phyloP scores from a whole-genome alignment of 2,329 filamentous ascomycete genomes.

The Herpotrichia juniperi region DNA sequence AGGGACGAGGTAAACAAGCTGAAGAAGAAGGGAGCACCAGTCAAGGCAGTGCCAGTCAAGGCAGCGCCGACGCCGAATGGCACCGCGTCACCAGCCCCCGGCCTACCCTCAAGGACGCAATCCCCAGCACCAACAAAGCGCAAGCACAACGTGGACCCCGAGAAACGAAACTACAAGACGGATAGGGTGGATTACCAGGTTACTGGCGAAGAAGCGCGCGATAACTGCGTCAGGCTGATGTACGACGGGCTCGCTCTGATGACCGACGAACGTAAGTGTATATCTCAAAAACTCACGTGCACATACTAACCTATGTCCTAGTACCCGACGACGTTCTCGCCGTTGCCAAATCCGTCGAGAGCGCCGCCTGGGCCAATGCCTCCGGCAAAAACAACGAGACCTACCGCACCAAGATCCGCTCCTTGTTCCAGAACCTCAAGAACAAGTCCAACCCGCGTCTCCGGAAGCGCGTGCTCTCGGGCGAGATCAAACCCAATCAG shows the following conservation, averaged over 20 bases:
- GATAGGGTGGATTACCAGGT: conserved; percentile 80
- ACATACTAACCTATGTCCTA: conserved; percentile 23
- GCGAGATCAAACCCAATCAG: conserved; percentile 71
- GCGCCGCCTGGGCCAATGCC: conserved; percentile 72
- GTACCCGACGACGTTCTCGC: conserved; percentile 69
- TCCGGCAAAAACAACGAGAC: conserved; percentile 72
- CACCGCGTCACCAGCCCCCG: conserved; percentile 49
- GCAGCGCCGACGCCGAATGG: conserved; percentile 33
- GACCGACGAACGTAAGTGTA: conserved; percentile 56
- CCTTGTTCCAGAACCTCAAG: conserved; percentile 93
- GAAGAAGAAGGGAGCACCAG: conserved; percentile 34
- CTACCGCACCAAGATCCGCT: conserved; percentile 89
- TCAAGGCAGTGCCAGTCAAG: conserved; percentile 5
- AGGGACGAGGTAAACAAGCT: conserved; percentile 73
- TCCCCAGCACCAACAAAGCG: conserved; percentile 59
- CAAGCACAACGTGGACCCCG: conserved; percentile 65
- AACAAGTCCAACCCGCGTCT: conserved; percentile 84
- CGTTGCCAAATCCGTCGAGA: conserved; percentile 74
- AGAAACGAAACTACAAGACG: conserved; percentile 81
- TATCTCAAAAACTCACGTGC: conserved; percentile 4
- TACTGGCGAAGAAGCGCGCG: conserved; percentile 75
- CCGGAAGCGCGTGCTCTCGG: conserved; percentile 74
- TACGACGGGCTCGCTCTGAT: conserved; percentile 90
- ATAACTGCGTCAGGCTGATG: conserved; percentile 87
- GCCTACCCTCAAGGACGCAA: conserved; percentile 40